These are phyloP conservation scores for Hysterangium stoloniferum DNA, from an alignment of 768 basidiomycete genomes.

Conservation along the genomic window DNA sequence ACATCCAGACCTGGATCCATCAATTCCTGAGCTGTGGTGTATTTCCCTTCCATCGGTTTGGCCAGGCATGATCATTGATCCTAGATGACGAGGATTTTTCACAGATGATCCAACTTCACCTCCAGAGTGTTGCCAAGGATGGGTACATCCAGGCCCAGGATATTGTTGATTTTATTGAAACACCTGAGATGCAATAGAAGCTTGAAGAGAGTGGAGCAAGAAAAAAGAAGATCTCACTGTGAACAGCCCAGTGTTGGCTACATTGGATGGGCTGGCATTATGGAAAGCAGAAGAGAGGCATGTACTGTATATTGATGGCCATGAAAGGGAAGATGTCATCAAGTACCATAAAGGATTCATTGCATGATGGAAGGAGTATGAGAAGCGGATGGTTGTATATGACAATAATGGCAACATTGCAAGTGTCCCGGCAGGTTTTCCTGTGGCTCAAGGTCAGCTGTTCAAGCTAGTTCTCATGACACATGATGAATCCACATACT, in stretches of 20 bases:
- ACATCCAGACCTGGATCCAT: constrained; percentile 23
- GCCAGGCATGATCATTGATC: constrained; percentile 3
- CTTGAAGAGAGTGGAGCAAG: too few relatives aligned
- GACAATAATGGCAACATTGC: constrained; percentile 1
- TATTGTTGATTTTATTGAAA: constrained; percentile 12
- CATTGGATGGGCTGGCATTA: constrained; percentile 10
- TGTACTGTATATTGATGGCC: constrained; percentile 17
- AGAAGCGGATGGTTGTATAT: constrained; percentile 1
- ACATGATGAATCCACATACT: constrained; percentile 7
- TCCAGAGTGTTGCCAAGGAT: constrained; percentile 8
- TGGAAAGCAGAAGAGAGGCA: constrained; percentile 7
- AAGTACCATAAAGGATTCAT: constrained; percentile 12
- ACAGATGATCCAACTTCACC: constrained; percentile 10
- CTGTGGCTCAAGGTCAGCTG: neutral
- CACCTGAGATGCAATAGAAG: constrained; percentile 1
- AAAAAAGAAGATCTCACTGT: constrained; percentile 3
- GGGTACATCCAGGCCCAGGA: constrained; percentile 10
- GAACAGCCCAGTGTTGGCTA: constrained; percentile 15
- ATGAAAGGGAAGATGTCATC: constrained; percentile 16
- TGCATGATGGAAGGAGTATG: constrained; percentile 2
- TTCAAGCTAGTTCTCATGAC: neutral
- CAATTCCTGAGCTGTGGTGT: neutral
- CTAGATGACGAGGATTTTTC: constrained; percentile 12
- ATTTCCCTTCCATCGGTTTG: constrained; percentile 6
- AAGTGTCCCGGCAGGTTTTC: neutral